phyloP scores from a whole-genome alignment of 164 flowering plant species.

The Annona cherimola region DNA sequence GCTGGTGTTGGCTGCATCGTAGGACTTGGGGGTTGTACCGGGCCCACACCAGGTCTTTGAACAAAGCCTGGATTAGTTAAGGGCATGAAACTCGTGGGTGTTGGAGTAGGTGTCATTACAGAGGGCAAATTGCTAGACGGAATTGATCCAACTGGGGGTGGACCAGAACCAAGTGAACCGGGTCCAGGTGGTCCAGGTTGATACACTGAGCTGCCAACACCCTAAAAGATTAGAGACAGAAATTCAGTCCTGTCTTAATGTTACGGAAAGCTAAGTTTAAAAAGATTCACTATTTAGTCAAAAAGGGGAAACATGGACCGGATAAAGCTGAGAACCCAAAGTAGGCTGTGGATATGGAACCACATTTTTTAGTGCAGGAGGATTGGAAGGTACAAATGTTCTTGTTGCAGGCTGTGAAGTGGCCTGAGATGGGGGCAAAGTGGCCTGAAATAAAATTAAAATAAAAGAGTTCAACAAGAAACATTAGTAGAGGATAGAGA shows the following conservation, averaged over 20 bases:
- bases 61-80: conserved; percentile 39
- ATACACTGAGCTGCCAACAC: conserved; percentile 35
- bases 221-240: conserved; percentile 29
- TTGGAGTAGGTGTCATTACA: conserved; percentile 43
- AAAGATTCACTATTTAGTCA: background rate
- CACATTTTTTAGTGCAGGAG: conserved; percentile 51
- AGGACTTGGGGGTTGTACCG: conserved; percentile 69
- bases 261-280: background rate
- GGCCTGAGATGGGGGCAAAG: conserved; percentile 45
- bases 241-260: background rate
- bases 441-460: conserved; percentile 27
- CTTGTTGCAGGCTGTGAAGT: conserved; percentile 52
- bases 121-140: conserved; percentile 51
- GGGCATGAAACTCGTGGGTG: conserved; percentile 62
- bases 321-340: conserved; percentile 77
- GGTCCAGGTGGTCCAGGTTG: conserved; percentile 41
- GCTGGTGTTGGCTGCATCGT: conserved; percentile 36
- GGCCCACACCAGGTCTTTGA: conserved; percentile 48
- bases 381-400: conserved; percentile 69
- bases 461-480: conserved; percentile 4
- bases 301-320: conserved; percentile 38
- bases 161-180: conserved; percentile 34
- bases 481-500: background rate
- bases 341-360: conserved; percentile 87
- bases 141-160: conserved; percentile 32